A percentile compares a stretch with the other conserved stretches of the same genome.
phyloP scores from a whole-genome alignment of 129 eudicot species.

The Smallanthus sonchifolius region DNA sequence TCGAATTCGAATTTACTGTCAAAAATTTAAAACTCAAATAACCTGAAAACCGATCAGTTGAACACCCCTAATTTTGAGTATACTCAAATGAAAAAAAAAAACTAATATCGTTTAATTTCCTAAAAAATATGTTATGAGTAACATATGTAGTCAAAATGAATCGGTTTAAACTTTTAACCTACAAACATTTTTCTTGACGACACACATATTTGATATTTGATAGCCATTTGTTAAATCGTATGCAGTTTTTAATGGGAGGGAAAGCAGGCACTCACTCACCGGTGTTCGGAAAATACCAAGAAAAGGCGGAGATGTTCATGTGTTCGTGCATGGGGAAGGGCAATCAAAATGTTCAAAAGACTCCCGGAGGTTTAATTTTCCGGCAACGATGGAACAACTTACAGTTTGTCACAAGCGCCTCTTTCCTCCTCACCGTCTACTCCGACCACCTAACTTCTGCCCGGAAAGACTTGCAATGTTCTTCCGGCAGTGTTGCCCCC shows the following conservation, averaged over 20 bases:
- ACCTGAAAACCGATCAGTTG: no score
- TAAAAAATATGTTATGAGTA: neutral
- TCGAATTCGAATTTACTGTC: no score
- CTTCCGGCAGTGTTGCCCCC: slow-evolving; percentile 57
- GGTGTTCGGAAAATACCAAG: slow-evolving; percentile 70
- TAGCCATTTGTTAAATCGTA: neutral
- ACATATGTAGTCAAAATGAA: neutral
- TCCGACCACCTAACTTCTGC: slow-evolving; percentile 85
- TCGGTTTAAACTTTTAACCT: no score
- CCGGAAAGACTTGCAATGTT: slow-evolving; percentile 53
- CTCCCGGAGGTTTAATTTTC: slow-evolving; percentile 90
- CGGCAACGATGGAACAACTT: slow-evolving; percentile 92
- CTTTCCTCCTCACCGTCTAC: slow-evolving; percentile 79
- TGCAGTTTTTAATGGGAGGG: slow-evolving; percentile 87
- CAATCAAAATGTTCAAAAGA: slow-evolving; percentile 65
- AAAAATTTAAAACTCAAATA: no score
- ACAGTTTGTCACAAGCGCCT: slow-evolving; percentile 93
- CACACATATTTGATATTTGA: neutral
- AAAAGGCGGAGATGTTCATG: slow-evolving; percentile 90
- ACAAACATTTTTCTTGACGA: neutral
- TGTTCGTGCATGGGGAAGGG: slow-evolving; percentile 84
- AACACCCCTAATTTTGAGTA: no score
- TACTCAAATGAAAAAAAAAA: neutral
- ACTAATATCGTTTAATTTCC: neutral
- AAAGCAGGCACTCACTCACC: slow-evolving; percentile 50